Evolutionary conservation across 1,139 yeast species (phyloP).

Genomic region (Blastobotrys elegans): DNA sequence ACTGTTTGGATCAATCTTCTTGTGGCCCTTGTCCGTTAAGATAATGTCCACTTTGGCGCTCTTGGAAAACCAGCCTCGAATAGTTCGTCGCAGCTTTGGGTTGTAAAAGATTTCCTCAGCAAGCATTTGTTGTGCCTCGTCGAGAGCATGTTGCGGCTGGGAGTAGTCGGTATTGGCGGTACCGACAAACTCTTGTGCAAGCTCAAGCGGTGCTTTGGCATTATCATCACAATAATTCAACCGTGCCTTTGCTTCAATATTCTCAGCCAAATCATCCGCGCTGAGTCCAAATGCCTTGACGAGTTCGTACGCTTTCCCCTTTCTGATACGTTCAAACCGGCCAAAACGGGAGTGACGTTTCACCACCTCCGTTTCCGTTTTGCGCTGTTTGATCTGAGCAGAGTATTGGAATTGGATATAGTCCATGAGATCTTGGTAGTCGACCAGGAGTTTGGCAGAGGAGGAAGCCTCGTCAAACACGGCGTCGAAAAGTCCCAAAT

Average conservation of each 20-base stretch:
- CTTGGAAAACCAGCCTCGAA: constrained; percentile 63
- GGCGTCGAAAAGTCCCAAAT: constrained; percentile 53
- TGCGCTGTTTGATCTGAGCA: constrained; percentile 54
- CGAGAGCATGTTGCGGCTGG: constrained; percentile 59
- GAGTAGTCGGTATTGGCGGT: constrained; percentile 45
- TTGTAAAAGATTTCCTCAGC: constrained; percentile 79
- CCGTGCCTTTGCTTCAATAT: constrained; percentile 66
- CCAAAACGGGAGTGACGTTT: constrained; percentile 72
- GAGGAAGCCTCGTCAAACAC: constrained; percentile 51
- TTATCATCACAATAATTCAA: constrained; percentile 69
- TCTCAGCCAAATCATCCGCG: constrained; percentile 79
- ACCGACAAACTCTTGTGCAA: constrained; percentile 38
- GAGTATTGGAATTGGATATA: constrained; percentile 79
- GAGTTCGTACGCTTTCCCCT: constrained; percentile 61
- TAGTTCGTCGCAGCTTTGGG: constrained; percentile 71
- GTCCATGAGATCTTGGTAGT: constrained; percentile 83
- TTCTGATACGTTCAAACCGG: constrained; percentile 68
- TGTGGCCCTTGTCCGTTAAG: constrained; percentile 82
- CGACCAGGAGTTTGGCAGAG: constrained; percentile 63
- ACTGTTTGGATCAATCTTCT: constrained; percentile 72
- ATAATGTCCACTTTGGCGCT: constrained; percentile 69
- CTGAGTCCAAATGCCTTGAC: constrained; percentile 72
- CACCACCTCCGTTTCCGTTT: constrained; percentile 23
- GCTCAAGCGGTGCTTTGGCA: constrained; percentile 56
- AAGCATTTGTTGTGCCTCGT: constrained; percentile 68